Conservation (phyloP, 805 yeast species). For the Barnettozyma salicaria region DNA sequence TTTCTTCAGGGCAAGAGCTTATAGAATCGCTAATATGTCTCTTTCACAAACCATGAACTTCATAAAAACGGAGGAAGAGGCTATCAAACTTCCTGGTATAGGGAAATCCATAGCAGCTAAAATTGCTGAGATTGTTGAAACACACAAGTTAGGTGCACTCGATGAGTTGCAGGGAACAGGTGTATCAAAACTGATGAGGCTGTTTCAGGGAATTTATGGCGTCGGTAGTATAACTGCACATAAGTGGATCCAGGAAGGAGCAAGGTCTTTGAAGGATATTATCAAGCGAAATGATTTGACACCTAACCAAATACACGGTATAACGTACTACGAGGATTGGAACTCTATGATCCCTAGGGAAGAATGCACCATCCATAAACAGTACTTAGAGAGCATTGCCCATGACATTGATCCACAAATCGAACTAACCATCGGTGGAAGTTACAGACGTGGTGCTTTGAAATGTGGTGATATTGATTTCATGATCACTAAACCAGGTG, state of each 20-base stretch:
- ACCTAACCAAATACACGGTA: constrained; percentile 32
- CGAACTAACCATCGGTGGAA: constrained; percentile 40
- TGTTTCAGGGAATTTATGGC: constrained; percentile 40
- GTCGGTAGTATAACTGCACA: constrained; percentile 41
- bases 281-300: constrained; percentile 25
- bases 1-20: constrained; percentile 35
- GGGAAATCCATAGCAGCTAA: constrained; percentile 37
- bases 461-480: constrained; percentile 50
- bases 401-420: constrained; percentile 31
- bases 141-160: constrained; percentile 28
- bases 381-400: constrained; percentile 26
- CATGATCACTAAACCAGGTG: constrained; percentile 34
- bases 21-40: constrained; percentile 38
- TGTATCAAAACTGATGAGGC: constrained; percentile 23
- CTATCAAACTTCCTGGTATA: constrained; percentile 34
- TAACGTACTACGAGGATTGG: constrained; percentile 45
- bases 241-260: constrained; percentile 35
- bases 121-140: constrained; percentile 40
- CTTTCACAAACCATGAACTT: constrained; percentile 25
- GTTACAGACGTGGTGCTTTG: constrained; percentile 43
- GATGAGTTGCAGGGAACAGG: constrained; percentile 24
- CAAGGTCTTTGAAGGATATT: constrained; percentile 35
- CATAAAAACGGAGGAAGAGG: constrained; percentile 34
- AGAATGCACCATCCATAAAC: constrained; percentile 38
- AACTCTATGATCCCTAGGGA: constrained; percentile 37